Base-by-base conservation (phyloP, 2,329 filamentous ascomycete species). In the Harringtonia aguacate region DNA sequence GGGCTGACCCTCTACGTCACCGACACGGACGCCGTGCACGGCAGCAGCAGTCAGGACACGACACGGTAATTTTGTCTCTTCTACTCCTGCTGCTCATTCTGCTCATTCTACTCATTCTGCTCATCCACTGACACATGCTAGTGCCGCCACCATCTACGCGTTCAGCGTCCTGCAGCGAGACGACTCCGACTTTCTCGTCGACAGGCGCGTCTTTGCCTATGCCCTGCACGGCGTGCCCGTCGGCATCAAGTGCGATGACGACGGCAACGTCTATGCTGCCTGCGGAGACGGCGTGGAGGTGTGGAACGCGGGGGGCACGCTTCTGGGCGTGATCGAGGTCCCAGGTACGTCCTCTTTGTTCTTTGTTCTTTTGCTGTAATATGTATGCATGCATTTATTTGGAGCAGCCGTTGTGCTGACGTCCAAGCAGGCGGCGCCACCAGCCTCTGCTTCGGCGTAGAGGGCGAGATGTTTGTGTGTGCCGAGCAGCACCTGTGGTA, bases 201-300 rank as follows among this genome's bases (percentile, higher is more conserved):
- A 75, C 52, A 65, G 64, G 39, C 67, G 71, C 21, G 53, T 75
- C 1, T 78, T 79, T 50, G 67, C 73, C 2, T 70, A 67, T 48
- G 64, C 67, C 1, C 61, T 65, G 29, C 57, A 57, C 0, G 71
- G 71, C 0, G 60, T 68, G 7, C 71, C 74, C 0, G 60, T 52
- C 47, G 62, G 58, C 24, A 61, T 72, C 36, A 56, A 58, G 33
- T 69, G 65, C 43, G 68, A 71, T 48, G 36, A 45, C 2, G 42
- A 52, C 6, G 69, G 68, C 2, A 69, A 70, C 46, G 62, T 74
- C 1, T 73, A 68, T 49, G 59, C 64, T 33, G 68, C 66, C 0
- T 69, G 67, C 45, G 63, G 61, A 4, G 70, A 70, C 45, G 70
- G 70, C 12, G 56, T 75, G n/a, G 67, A 72, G 47, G 61, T 74